A percentile compares a stretch with the other conserved stretches of the same genome.
These are phyloP conservation scores for Trapa incisa DNA, from an alignment of 345 rosid species.

Conservation along the genomic window DNA sequence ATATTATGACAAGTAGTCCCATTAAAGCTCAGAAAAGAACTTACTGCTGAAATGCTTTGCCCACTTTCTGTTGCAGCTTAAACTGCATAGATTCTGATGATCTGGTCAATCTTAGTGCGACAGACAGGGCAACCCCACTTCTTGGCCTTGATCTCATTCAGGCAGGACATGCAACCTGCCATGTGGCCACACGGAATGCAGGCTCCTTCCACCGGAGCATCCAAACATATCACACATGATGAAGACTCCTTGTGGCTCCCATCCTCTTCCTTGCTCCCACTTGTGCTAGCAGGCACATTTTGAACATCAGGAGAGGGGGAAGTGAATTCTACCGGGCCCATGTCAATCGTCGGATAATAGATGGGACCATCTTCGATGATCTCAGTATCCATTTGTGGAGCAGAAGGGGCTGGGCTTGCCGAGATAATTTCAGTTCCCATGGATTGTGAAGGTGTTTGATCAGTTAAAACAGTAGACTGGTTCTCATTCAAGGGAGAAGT, in stretches of 20 bases:
- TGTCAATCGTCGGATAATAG: conserved; percentile 71
- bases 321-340: conserved; percentile 31
- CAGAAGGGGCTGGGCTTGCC: conserved; percentile 33
- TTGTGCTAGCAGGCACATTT: conserved; percentile 10
- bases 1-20: neutral
- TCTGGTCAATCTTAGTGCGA: conserved; percentile 74
- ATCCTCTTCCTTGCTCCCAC: conserved; percentile 38
- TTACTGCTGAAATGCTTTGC: conserved; percentile 1
- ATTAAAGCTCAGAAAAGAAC: neutral
- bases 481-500: conserved; percentile 13
- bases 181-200: conserved; percentile 99
- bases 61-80: conserved; percentile 16
- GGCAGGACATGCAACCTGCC: conserved; percentile 89
- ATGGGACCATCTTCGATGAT: conserved; percentile 49
- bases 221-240: conserved; percentile 68
- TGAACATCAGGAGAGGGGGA: conserved; percentile 18
- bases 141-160: conserved; percentile 70
- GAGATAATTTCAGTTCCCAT: neutral
- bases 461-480: conserved; percentile 13
- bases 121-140: conserved; percentile 95
- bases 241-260: conserved; percentile 17
- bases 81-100: conserved; percentile 63
- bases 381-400: conserved; percentile 40
- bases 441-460: conserved; percentile 14
- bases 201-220: conserved; percentile 86